phyloP scores from a whole-genome alignment of 1,284 basidiomycete genomes.

The Trichosporon faecale region DNA sequence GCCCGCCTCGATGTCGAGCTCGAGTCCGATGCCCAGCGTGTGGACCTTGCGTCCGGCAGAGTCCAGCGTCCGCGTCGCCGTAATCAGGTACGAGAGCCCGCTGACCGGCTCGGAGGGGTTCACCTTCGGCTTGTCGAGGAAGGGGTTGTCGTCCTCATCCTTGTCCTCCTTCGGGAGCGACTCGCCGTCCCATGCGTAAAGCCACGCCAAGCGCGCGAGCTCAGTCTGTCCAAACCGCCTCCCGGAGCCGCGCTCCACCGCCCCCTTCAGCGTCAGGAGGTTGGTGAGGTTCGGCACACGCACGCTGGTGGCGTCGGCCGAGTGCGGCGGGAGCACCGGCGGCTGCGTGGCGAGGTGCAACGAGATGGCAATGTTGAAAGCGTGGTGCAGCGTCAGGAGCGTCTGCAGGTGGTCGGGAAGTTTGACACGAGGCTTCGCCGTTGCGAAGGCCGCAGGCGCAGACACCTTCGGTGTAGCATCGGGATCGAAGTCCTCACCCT shows the following conservation, averaged over 20 bases:
- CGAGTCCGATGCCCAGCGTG: constrained; percentile 50
- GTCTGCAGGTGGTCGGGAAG: constrained; percentile 48
- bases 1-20: constrained; percentile 44
- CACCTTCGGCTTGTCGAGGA: constrained; percentile 22
- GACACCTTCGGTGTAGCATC: background rate
- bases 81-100: constrained; percentile 44
- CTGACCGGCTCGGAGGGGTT: constrained; percentile 8
- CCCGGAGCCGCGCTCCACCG: constrained; percentile 47
- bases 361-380: constrained; percentile 50
- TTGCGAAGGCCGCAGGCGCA: background rate
- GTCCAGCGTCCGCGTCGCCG: constrained; percentile 48
- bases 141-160: constrained; percentile 26
- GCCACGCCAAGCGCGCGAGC: constrained; percentile 49
- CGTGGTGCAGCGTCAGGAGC: constrained; percentile 45
- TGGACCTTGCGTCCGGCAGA: constrained; percentile 38
- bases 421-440: background rate
- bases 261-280: constrained; percentile 40
- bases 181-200: constrained; percentile 51
- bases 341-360: constrained; percentile 51
- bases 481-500: background rate
- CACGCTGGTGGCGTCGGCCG: constrained; percentile 34
- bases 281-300: constrained; percentile 48
- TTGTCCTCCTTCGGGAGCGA: constrained; percentile 30
- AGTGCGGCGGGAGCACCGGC: constrained; percentile 49
- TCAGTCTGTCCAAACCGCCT: constrained; percentile 46